These are phyloP conservation scores for Gardenia jasminoides DNA, from an alignment of 257 asterid genomes.

Conservation along the genomic window DNA sequence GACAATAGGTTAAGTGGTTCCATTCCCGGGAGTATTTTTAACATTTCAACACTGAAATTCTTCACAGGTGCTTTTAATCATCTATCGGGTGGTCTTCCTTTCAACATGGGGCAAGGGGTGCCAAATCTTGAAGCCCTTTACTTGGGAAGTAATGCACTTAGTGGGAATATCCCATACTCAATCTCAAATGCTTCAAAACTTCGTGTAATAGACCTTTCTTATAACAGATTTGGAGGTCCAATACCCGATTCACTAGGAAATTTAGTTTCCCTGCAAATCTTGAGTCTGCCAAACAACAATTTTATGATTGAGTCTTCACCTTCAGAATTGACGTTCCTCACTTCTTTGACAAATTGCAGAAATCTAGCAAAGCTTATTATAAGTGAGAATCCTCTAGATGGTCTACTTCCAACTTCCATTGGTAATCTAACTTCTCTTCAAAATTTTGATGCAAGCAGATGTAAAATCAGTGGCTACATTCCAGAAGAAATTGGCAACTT, in stretches of 20 bases:
- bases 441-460: not conserved
- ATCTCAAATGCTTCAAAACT: constrained; percentile 32
- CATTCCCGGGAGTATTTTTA: constrained; percentile 27
- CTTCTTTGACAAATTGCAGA: constrained; percentile 15
- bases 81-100: constrained; percentile 29
- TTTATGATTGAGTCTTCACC: constrained; percentile 3
- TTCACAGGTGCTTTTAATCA: not conserved
- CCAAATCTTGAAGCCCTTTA: constrained; percentile 32
- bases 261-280: constrained; percentile 11
- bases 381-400: not conserved
- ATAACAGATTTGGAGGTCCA: constrained; percentile 22
- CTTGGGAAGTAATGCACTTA: constrained; percentile 21
- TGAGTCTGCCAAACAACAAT: constrained; percentile 6
- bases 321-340: constrained; percentile 11
- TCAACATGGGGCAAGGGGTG: constrained; percentile 11
- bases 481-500: constrained; percentile 22
- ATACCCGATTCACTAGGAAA: constrained; percentile 28
- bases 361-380: not conserved
- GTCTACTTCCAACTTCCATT: constrained; percentile 11
- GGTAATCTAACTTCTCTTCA: constrained; percentile 9
- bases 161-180: constrained; percentile 25
- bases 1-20: constrained; percentile 13
- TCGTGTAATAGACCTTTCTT: not conserved
- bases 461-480: constrained; percentile 10
- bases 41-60: constrained; percentile 27